These are phyloP conservation scores for Fusarium aywerte DNA, from an alignment of 2,329 filamentous ascomycete genomes.

Conservation along the genomic window DNA sequence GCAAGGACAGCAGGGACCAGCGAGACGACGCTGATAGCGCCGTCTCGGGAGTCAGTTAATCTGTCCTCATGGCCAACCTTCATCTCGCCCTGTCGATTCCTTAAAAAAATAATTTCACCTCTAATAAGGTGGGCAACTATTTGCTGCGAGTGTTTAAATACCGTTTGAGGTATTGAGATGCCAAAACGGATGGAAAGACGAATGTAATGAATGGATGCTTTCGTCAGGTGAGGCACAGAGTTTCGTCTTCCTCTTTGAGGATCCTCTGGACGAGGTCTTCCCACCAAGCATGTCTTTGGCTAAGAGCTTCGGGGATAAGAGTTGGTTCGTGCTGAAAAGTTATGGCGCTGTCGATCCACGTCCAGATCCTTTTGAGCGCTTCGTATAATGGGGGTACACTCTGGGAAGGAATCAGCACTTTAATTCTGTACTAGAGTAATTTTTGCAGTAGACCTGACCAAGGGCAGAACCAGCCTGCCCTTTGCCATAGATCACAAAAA, in stretches of 20 bases:
- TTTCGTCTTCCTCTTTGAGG: conserved; percentile 48
- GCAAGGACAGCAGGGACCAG: conserved; percentile 46
- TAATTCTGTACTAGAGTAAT: conserved; percentile 37
- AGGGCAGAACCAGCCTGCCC: conserved; percentile 41
- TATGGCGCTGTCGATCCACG: conserved; percentile 50
- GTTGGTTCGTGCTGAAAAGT: conserved; percentile 22
- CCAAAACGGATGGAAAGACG: conserved; percentile 30
- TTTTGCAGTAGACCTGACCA: conserved; percentile 23
- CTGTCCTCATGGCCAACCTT: conserved; percentile 13
- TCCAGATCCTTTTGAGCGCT: conserved; percentile 50
- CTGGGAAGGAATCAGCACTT: conserved; percentile 44
- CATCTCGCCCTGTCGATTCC: conserved; percentile 23
- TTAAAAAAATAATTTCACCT: conserved; percentile 29
- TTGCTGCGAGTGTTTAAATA: conserved; percentile 40
- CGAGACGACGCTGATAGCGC: conserved; percentile 54
- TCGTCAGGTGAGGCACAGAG: conserved; percentile 54
- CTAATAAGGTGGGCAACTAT: conserved; percentile 44
- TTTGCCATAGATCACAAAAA: conserved; percentile 20
- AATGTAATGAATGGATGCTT: conserved; percentile 9
- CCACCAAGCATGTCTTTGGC: conserved; percentile 53
- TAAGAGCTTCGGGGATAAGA: conserved; percentile 41
- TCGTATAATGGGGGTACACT: conserved; percentile 55
- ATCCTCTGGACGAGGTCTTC: conserved; percentile 52
- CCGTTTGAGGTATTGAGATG: conserved; percentile 18
- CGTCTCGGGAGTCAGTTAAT: conserved; percentile 48